Percentiles rank a stretch among this genome's conserved stretches.
Conservation (phyloP, 176 grass and related monocot genomes). For the Carex myosuroides region DNA sequence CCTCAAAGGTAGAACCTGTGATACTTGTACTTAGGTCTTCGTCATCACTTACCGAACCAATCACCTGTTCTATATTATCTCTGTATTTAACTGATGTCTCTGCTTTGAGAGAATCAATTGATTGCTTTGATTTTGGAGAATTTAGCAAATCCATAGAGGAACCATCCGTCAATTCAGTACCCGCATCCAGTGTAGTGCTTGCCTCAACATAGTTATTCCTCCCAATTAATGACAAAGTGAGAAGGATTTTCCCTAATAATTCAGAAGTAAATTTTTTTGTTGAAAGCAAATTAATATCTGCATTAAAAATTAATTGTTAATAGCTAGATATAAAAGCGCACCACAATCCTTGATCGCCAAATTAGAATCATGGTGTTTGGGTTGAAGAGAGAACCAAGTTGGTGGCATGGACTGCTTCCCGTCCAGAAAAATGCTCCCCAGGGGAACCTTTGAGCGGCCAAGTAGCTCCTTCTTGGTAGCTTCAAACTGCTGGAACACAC, state of each 20-base stretch:
- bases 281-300: slow-evolving; percentile 14
- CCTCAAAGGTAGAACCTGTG: slow-evolving; percentile 49
- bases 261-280: background rate
- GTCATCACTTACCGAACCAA: background rate
- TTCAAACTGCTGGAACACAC: slow-evolving; percentile 35
- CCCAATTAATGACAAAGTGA: slow-evolving; percentile 46
- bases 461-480: slow-evolving; percentile 42
- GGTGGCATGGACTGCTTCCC: slow-evolving; percentile 42
- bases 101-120: background rate
- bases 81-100: background rate
- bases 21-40: slow-evolving; percentile 13
- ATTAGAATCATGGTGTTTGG: slow-evolving; percentile 23
- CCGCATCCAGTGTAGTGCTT: background rate
- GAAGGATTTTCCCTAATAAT: slow-evolving; percentile 62
- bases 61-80: background rate
- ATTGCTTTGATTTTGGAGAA: background rate
- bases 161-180: background rate
- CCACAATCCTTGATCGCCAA: slow-evolving; percentile 34
- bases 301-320: background rate
- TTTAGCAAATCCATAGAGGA: background rate
- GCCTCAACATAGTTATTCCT: slow-evolving; percentile 14
- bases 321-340: slow-evolving; percentile 20
- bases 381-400: slow-evolving; percentile 67
- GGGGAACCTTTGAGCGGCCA: slow-evolving; percentile 35
- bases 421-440: slow-evolving; percentile 7